These are phyloP conservation scores for Hypsizygus marmoreus DNA, from an alignment of 768 basidiomycete species.

Conservation along the genomic window DNA sequence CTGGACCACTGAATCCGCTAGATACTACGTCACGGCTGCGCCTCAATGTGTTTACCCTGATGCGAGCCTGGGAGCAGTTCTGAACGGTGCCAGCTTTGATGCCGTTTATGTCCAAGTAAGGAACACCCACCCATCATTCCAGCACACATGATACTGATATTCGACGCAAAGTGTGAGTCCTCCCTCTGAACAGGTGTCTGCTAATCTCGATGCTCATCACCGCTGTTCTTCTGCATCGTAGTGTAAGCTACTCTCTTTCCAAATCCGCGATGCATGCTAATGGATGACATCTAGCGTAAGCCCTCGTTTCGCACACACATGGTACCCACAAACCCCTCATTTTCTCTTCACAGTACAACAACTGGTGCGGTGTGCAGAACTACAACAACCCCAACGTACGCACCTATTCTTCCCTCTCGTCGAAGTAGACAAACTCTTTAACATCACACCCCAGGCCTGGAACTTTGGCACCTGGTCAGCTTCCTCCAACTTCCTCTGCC, in stretches of 20 bases:
- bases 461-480: slow-evolving; percentile 47
- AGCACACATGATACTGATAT: neutral
- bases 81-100: slow-evolving; percentile 64
- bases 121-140: slow-evolving; percentile 16
- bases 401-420: neutral
- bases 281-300: slow-evolving; percentile 11
- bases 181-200: neutral
- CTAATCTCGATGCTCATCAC: too few relatives aligned
- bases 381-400: slow-evolving; percentile 41
- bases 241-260: slow-evolving; percentile 9
- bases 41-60: slow-evolving; percentile 67
- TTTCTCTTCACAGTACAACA: slow-evolving; percentile 17
- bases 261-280: neutral
- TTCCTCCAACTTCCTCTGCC: neutral
- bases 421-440: neutral
- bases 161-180: slow-evolving; percentile 11
- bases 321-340: neutral
- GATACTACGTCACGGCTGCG: slow-evolving; percentile 58
- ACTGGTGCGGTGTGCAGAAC: slow-evolving; percentile 34
- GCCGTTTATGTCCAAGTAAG: slow-evolving; percentile 69
- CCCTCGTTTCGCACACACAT: neutral
- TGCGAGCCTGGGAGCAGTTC: slow-evolving; percentile 49
- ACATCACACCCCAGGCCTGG: slow-evolving; percentile 33
- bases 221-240: slow-evolving; percentile 5
- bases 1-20: slow-evolving; percentile 16